Evolutionary conservation across 2,329 filamentous ascomycete species (phyloP).

Genomic region (Domatiomyces catenatus): DNA sequence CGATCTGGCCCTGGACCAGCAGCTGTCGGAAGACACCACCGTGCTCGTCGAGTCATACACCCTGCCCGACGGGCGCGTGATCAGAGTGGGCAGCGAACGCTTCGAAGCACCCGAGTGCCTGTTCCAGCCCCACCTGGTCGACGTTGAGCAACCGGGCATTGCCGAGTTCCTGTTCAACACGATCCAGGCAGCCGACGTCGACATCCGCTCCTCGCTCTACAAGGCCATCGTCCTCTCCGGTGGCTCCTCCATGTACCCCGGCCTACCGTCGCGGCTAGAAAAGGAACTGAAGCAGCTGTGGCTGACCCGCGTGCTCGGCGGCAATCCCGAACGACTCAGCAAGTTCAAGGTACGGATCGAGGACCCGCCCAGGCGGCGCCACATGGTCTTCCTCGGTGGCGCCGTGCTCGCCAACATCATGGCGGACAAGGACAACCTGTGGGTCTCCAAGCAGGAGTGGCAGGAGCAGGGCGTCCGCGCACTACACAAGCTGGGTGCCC

Average conservation of each 20-base stretch:
- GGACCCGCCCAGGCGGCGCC: constrained; percentile 82
- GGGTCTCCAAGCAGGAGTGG: constrained; percentile 96
- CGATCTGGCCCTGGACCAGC: constrained; percentile 90
- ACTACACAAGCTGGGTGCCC: constrained; percentile 82
- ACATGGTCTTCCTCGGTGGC: constrained; percentile 99
- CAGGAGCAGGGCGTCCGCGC: constrained; percentile 74
- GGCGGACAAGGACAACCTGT: constrained; percentile 98
- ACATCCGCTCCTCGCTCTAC: constrained; percentile 84
- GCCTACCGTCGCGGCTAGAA: constrained; percentile 81
- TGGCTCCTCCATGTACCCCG: constrained; percentile 97
- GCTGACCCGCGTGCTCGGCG: constrained; percentile 78
- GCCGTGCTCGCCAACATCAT: constrained; percentile 96
- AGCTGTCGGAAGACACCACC: constrained; percentile 90
- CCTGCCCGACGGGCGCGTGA: constrained; percentile 86
- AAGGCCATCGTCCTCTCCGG: constrained; percentile 95
- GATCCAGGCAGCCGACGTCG: constrained; percentile 88
- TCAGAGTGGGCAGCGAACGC: constrained; percentile 87
- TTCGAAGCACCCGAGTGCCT: constrained; percentile 97
- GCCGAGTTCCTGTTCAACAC: constrained; percentile 98
- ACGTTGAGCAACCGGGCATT: constrained; percentile 92
- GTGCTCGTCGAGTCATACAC: constrained; percentile 97
- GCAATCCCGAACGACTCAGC: constrained; percentile 79
- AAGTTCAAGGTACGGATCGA: constrained; percentile 99
- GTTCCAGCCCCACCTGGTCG: constrained; percentile 95
- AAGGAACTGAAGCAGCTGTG: constrained; percentile 98